A percentile compares a stretch with the other conserved stretches of the same genome.
Evolutionary conservation across 345 rosid genomes (phyloP).

Genomic region (Eutrema yunnanense): DNA sequence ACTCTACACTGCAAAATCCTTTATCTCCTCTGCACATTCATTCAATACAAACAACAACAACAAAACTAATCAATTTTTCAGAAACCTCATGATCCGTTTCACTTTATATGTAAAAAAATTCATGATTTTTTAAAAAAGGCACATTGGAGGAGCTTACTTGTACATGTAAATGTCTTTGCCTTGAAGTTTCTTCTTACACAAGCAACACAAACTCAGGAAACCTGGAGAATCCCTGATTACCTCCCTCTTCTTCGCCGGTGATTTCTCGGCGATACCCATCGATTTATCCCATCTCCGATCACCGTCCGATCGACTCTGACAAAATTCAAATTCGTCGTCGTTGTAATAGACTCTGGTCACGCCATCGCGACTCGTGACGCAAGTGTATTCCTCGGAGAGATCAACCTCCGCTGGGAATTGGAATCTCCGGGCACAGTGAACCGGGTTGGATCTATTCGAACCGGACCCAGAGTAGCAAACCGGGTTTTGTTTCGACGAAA

Average conservation of each 20-base stretch:
- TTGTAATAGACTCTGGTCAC: constrained; percentile 37
- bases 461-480: constrained; percentile 11
- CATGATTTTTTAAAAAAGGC: background rate
- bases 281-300: background rate
- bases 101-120: background rate
- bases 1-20: constrained; percentile 69
- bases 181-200: constrained; percentile 60
- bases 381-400: constrained; percentile 55
- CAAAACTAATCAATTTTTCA: background rate
- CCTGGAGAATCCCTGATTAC: constrained; percentile 25
- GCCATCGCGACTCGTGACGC: constrained; percentile 45
- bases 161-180: constrained; percentile 85
- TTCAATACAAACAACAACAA: background rate
- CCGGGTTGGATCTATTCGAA: constrained; percentile 24
- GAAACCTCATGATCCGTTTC: background rate
- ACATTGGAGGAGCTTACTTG: constrained; percentile 42
- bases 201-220: constrained; percentile 55
- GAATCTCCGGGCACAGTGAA: constrained; percentile 18
- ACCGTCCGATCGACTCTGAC: background rate
- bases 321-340: constrained; percentile 27
- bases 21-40: constrained; percentile 59
- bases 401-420: constrained; percentile 30
- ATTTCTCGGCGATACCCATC: background rate
- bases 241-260: constrained; percentile 7
- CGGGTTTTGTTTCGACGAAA: constrained; percentile 26